phyloP scores from a whole-genome alignment of 768 basidiomycete genomes.

The Boletus huronensis region DNA sequence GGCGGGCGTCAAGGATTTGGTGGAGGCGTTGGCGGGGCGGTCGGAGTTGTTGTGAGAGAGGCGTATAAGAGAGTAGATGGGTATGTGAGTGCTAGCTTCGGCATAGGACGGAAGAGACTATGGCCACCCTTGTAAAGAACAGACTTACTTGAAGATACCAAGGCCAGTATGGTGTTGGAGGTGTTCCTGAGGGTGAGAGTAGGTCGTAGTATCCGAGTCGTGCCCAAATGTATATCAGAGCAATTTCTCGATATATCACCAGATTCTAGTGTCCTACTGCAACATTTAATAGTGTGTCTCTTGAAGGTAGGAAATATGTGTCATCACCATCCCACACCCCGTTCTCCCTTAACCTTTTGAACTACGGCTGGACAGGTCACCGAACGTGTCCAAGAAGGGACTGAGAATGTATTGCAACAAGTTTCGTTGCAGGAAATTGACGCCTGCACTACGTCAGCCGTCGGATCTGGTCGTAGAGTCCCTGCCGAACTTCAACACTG shows the following conservation, averaged over 20 bases:
- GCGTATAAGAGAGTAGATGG: slow-evolving; percentile 7
- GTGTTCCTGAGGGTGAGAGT: too few species aligned
- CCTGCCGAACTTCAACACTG: not conserved
- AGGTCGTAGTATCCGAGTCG: too few species aligned
- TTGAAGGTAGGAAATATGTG: too few species aligned
- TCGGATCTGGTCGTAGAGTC: not conserved
- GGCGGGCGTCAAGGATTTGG: slow-evolving; percentile 61
- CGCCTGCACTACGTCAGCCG: not conserved
- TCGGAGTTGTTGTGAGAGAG: slow-evolving; percentile 43
- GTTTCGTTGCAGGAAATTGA: not conserved
- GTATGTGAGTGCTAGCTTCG: not conserved
- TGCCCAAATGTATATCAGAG: too few species aligned
- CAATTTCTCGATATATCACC: too few species aligned
- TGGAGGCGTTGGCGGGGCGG: slow-evolving; percentile 69
- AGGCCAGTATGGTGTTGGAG: too few species aligned
- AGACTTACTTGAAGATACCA: too few species aligned
- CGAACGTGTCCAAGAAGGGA: not conserved
- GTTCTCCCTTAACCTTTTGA: too few species aligned
- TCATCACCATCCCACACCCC: too few species aligned
- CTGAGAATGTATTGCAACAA: not conserved
- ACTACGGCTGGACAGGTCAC: not conserved
- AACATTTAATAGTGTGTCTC: too few species aligned
- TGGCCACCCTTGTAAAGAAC: not conserved
- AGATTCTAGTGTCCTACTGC: too few species aligned
- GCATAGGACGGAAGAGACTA: not conserved